Evolutionary conservation across 495 filamentous ascomycete genomes (phyloP).

Genomic region (Talaromyces liani): DNA sequence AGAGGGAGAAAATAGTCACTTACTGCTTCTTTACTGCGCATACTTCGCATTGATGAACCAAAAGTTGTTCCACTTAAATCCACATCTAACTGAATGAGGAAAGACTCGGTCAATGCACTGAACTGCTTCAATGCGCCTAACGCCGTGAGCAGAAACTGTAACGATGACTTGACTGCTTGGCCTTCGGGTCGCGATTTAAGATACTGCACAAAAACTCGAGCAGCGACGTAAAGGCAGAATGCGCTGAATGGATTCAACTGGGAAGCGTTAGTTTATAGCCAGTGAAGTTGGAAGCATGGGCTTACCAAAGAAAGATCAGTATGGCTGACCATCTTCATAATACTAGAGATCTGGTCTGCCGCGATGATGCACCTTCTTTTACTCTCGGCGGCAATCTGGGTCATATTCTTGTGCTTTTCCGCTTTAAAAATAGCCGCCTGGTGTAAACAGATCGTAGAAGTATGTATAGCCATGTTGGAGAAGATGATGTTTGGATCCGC

Average conservation of each 20-base stretch:
- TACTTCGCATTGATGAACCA: conserved; percentile 3
- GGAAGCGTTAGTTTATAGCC: conserved; percentile 16
- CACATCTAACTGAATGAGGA: conserved; percentile 87
- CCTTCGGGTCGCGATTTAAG: conserved; percentile 84
- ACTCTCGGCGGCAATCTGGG: conserved; percentile 74
- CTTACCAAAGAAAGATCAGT: conserved; percentile 77
- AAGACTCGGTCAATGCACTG: conserved; percentile 91
- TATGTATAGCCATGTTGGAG: conserved; percentile 94
- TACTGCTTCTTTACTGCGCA: conserved; percentile 9
- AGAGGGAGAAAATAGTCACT: conserved; percentile 2
- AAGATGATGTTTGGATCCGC: conserved; percentile 84
- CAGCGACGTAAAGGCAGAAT: conserved; percentile 92
- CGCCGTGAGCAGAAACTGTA: conserved; percentile 82
- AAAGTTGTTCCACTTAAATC: conserved; percentile 67
- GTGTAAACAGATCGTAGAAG: conserved; percentile 92
- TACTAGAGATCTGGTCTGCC: conserved; percentile 88
- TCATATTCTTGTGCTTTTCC: conserved; percentile 76
- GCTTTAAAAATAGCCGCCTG: conserved; percentile 98
- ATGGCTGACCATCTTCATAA: conserved; percentile 93
- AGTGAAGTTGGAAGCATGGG: conserved; percentile 8
- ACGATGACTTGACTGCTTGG: conserved; percentile 67
- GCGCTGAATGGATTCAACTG: conserved; percentile 96
- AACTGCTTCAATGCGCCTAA: conserved; percentile 83
- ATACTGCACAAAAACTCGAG: conserved; percentile 92
- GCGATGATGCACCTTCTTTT: conserved; percentile 90